phyloP scores from a whole-genome alignment of 1,139 yeast genomes.

The Arxiozyma telluris region DNA sequence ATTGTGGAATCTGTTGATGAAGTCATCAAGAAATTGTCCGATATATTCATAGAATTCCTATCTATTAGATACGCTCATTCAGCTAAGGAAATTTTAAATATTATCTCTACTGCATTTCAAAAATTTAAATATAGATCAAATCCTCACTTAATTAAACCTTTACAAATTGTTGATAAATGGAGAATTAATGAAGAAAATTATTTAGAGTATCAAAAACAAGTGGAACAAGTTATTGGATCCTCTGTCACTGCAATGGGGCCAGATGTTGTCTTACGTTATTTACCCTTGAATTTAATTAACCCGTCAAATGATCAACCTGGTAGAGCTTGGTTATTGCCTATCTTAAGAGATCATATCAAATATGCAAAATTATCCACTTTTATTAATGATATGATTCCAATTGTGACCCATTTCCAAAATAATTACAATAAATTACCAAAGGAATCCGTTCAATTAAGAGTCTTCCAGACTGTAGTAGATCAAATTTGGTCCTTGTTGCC shows the following conservation, averaged over 20 bases:
- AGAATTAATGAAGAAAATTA: slow-evolving; percentile 65
- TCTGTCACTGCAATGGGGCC: slow-evolving; percentile 82
- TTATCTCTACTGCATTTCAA: slow-evolving; percentile 54
- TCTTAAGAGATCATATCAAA: slow-evolving; percentile 77
- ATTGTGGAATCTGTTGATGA: slow-evolving; percentile 54
- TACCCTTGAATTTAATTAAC: slow-evolving; percentile 68
- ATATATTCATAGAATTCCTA: slow-evolving; percentile 48
- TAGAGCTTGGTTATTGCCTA: slow-evolving; percentile 93
- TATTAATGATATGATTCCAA: slow-evolving; percentile 56
- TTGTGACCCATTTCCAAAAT: slow-evolving; percentile 48
- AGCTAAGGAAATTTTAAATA: slow-evolving; percentile 64
- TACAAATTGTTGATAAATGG: slow-evolving; percentile 77
- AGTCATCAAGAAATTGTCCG: slow-evolving; percentile 46
- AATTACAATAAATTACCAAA: slow-evolving; percentile 32
- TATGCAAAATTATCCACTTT: slow-evolving; percentile 62
- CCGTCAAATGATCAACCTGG: slow-evolving; percentile 49
- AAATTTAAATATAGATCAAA: slow-evolving; percentile 60
- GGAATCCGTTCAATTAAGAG: slow-evolving; percentile 59
- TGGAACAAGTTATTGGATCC: slow-evolving; percentile 72
- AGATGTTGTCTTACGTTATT: slow-evolving; percentile 57
- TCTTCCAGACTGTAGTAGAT: slow-evolving; percentile 73
- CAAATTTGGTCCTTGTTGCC: slow-evolving; percentile 93
- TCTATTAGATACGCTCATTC: slow-evolving; percentile 69
- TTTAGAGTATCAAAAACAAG: slow-evolving; percentile 65
- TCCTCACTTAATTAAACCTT: slow-evolving; percentile 59